Evolutionary conservation across 2,329 filamentous ascomycete species (phyloP), one percentile per base, ranked within the genome.

Genomic region (Aspergillus brunneoviolaceus): DNA sequence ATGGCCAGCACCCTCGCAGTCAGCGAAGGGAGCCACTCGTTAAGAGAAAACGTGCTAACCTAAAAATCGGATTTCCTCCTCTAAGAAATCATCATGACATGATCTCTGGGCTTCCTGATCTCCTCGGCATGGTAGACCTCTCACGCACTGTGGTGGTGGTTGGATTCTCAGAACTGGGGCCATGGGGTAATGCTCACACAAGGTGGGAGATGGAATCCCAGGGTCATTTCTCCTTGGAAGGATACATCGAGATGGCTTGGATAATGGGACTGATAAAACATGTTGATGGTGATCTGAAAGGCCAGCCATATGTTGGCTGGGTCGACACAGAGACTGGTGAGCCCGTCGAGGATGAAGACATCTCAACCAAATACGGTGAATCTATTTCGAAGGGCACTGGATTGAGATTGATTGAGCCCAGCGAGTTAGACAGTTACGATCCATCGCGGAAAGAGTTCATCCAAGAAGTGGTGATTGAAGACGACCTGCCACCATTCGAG

Each of bases 211-310:
- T 99, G 92, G 95, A 99, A 77, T 92, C 95, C 1, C 88, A 92
- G 66, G 95, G 95, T 72, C 85, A 96, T 72, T 98, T 99, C 82
- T 98, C 94, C 5, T 85, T 99, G 14, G 95, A 99, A 77, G 95
- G 95, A 31, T 98, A 94, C 72, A 89, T 99, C 62, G 95, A 99
- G 79, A 99, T 99, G 94, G 92, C 95, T 27, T 99, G 95, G 95
- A 91, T 99, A 76, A 99, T 98, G 93, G 95, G 95, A 73, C 86
- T 98, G 60, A 98, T 99, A 82, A 96, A 93, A 84, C 96, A 99
- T 78, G 91, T 96, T 82, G 97, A 98, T 69, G 94, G 94, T 16
- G 87, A 88, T 29, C 86, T 98, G 75, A 98, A 98, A 82, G 94
- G 94, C 74, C 89, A 96, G 81, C 90, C 90, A 65, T 98, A 98